Base-by-base conservation (phyloP, 345 rosid species). In the Corchorus capsularis region DNA sequence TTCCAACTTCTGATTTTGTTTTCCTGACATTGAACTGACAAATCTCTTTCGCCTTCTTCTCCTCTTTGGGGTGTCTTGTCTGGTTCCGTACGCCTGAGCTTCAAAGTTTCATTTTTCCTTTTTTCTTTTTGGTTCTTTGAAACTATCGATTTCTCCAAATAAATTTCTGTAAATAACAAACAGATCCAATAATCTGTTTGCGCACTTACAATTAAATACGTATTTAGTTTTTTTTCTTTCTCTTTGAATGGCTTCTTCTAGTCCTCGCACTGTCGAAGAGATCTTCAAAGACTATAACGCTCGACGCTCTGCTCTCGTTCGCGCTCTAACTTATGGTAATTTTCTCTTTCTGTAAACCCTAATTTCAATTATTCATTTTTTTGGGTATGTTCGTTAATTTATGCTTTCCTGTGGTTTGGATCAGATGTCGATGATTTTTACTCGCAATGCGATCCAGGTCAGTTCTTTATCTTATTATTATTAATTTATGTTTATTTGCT, bases 381-480 rank as follows among this genome's bases (percentile, higher is more conserved):
- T 71, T 73, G 3, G 37, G 55, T 75, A 66, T 32, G 4, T 70
- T 34, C 12, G 46, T 15, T 63, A n/a, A 27, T 71, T 59, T 5
- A 17, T 50, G 54, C 52, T 55, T 71, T 59, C 27, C 27, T 12
- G 46, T 10, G 56, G 69, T 53, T 60, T 74, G 69, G 32, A 0
- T 46, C 93, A 96, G 99, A 96, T 88, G 99, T 92, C 43, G 96
- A 96, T 78, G 95, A 90, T 67, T 91, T 96, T 78, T 96, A 89
- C 83, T 78, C 90, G 78, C 97, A 87, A 77, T 96, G 99, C 81
- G 97, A 96, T 94, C 99, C 98, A 86, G 99, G 99, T 96, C 75
- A 66, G 79, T 50, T 62, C 4, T 12, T 67, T 54, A 39, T 9
- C 9, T 50, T 34, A 35, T 45, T 61, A 0, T 34, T 43, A 32